phyloP scores from a whole-genome alignment of 2,329 filamentous ascomycete genomes.

The Hypoxylon sp. region DNA sequence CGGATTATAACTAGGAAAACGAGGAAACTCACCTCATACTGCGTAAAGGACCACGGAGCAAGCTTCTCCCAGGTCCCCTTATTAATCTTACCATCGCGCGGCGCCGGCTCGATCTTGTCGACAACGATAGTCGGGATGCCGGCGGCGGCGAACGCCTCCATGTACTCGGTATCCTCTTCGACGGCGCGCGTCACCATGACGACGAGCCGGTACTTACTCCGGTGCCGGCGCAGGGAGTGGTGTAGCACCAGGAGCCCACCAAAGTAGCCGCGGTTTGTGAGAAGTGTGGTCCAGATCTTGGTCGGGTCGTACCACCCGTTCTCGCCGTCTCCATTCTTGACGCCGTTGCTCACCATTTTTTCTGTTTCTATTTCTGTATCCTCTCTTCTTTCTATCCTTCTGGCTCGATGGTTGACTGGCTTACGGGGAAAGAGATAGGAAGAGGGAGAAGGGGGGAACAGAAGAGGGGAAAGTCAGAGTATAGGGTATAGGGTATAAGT shows the following conservation, averaged over 20 bases:
- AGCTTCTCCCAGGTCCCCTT: slow-evolving; percentile 57
- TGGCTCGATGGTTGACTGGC: background rate
- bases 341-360: slow-evolving; percentile 33
- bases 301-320: slow-evolving; percentile 49
- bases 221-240: slow-evolving; percentile 51
- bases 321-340: slow-evolving; percentile 21
- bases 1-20: background rate
- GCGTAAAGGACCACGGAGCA: slow-evolving; percentile 53
- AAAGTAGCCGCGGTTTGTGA: slow-evolving; percentile 54
- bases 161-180: slow-evolving; percentile 55
- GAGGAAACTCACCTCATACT: slow-evolving; percentile 51
- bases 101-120: slow-evolving; percentile 54
- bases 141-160: slow-evolving; percentile 54
- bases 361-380: slow-evolving; percentile 3
- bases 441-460: background rate
- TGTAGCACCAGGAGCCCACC: slow-evolving; percentile 52
- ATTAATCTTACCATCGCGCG: slow-evolving; percentile 54
- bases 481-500: background rate
- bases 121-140: slow-evolving; percentile 55
- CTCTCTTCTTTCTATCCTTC: slow-evolving; percentile 1
- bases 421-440: background rate
- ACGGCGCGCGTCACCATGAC: slow-evolving; percentile 55
- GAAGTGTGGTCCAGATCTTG: slow-evolving; percentile 55
- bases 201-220: slow-evolving; percentile 52
- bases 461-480: background rate